Base-by-base conservation (phyloP, 805 yeast genomes). In the Nakazawaea sp. region DNA sequence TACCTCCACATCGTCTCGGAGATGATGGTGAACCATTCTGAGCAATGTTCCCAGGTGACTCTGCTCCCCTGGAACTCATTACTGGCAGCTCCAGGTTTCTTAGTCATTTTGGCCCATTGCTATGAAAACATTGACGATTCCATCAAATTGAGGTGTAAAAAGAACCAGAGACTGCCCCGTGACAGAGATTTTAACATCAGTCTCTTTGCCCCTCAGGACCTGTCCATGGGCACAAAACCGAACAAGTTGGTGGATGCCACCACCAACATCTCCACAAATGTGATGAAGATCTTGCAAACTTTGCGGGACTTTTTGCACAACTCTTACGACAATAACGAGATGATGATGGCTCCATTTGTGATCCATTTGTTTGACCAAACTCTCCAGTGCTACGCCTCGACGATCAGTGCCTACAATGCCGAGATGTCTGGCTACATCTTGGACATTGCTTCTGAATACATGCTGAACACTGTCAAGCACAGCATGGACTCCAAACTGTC, bases 101-200 rank as follows among this genome's bases (percentile, higher is more conserved):
- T 60, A 15, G 54, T 65, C 17, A 52, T 75, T 12, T 48, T 69
- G 26, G 53, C 72, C 19, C 79, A 74, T 49, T 46, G 72, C 16
- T 61, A 57, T 43, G 77, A 71, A 48, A 57, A 64, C 17, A 55
- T 66, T 11, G 33, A 26, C n/a, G 41, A 36, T 16, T 41, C 50
- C 9, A 34, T 43, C 8, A 13, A 29, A n/a, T 21, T 19, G 18
- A 18, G 32, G 8, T 20, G 27, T 27, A 31, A 26, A 21, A 32
- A 24, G 15, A 13, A 23, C 15, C 12, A 5, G 21, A 33, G 29
- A 4, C 15, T 25, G 26, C 13, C 10, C 15, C 18, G 15, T 12
- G 35, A 23, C 12, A 41, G 33, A 19, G 41, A 41, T 27, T 17
- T 36, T 23, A 36, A 36, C 20, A 37, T 37, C n/a, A 27, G 25